Evolutionary conservation across 225 moss, liverwort and hornwort genomes (phyloP), one percentile per base, ranked within the genome.

Genomic region (Marchantia paleacea): DNA sequence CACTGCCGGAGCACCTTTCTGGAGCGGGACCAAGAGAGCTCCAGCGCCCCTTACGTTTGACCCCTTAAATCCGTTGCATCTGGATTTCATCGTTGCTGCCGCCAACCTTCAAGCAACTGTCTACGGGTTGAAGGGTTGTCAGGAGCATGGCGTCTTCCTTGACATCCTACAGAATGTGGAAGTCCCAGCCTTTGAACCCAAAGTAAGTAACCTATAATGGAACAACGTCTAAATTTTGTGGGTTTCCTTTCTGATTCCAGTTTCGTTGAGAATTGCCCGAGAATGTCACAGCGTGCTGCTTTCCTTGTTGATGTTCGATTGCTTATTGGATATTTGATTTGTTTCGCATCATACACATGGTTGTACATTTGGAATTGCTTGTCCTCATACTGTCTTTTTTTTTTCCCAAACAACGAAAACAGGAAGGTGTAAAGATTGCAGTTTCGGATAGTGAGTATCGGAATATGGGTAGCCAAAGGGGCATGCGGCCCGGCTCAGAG

Each of bases 1-100:
- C 48, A 88, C 92, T 75, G 88, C 99, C 79, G 99, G 95, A 87
- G 91, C 91, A 63, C 99, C 99, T 65, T 99, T 99, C 75, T 99
- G 99, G 99, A 95, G 95, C 88, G 99, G 95, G 79, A 99, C 99
- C 29, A 99, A 99, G 86, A 94, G 99, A 83, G 81, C 90, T 81
- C 99, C 99, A 76, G 88, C 89, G 55, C 88, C 95, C 25, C 80
- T 99, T 61, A 78, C 67, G 75, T 99, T 99, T 80, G 89, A 99
- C 83, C 86, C 87, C 55, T 76, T 78, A 73, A 87, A 99, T 86
- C 78, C 82, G 53, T 90, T 95, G 77, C 99, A 99, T 82, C 89
- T 99, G 29, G 91, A 95, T 72, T 99, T 94, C 82, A 94, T 95
- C 66, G 92, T 99, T 80, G 91, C 95, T 78, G 95, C 99, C 73